phyloP scores from a whole-genome alignment of 2,329 filamentous ascomycete species.

The Penicillium hordei region DNA sequence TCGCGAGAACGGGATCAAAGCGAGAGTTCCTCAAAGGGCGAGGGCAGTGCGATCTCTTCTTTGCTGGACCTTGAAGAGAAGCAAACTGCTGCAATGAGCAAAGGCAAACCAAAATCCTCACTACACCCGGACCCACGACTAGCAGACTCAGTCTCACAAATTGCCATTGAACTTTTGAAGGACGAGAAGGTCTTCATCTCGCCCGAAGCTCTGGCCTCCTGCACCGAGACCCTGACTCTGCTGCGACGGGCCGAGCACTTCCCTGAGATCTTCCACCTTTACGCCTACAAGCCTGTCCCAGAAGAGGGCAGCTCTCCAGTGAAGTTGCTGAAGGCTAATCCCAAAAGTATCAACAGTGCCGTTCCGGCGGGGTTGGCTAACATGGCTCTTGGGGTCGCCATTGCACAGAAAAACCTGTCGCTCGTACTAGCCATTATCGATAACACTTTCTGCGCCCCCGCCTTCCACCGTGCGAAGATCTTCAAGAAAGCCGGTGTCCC shows the following conservation, averaged over 20 bases:
- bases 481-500: slow-evolving; percentile 44
- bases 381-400: slow-evolving; percentile 73
- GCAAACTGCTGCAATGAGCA: slow-evolving; percentile 19
- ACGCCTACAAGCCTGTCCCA: slow-evolving; percentile 77
- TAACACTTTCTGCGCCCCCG: slow-evolving; percentile 51
- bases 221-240: slow-evolving; percentile 72
- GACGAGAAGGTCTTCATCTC: slow-evolving; percentile 80
- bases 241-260: slow-evolving; percentile 73
- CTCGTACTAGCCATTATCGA: slow-evolving; percentile 77
- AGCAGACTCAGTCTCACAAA: slow-evolving; percentile 50
- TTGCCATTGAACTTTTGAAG: slow-evolving; percentile 68
- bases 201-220: slow-evolving; percentile 67
- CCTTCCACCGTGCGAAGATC: slow-evolving; percentile 46
- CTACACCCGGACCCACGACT: slow-evolving; percentile 37
- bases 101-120: slow-evolving; percentile 24
- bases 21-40: slow-evolving; percentile 21
- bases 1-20: slow-evolving; percentile 26
- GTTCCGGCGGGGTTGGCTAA: slow-evolving; percentile 70
- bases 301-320: slow-evolving; percentile 59
- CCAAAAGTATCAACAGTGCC: slow-evolving; percentile 68
- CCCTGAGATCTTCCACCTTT: slow-evolving; percentile 76
- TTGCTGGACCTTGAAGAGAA: slow-evolving; percentile 45
- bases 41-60: slow-evolving; percentile 42
- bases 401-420: slow-evolving; percentile 73
- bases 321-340: slow-evolving; percentile 62